Percentiles rank a stretch among this genome's conserved stretches.
Conservation (phyloP, 306 rosid species). For the Gleditsia sinensis region DNA sequence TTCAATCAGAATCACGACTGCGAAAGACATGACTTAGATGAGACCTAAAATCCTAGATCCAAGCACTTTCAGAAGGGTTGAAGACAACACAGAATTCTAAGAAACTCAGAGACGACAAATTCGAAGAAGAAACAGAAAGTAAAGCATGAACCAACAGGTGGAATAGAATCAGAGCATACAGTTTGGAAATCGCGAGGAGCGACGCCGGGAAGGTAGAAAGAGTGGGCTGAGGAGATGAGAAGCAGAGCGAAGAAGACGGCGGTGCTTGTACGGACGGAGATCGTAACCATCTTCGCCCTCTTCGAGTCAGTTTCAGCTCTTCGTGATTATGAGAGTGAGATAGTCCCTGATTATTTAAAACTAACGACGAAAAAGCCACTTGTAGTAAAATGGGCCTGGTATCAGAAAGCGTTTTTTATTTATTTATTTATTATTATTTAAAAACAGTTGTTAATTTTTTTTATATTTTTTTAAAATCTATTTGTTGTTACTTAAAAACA, state of each 20-base stretch:
- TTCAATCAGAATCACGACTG: neutral
- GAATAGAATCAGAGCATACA: conserved; percentile 29
- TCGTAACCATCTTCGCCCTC: conserved; percentile 35
- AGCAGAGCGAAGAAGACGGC: conserved; percentile 37
- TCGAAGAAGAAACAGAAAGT: neutral
- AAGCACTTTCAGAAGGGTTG: neutral
- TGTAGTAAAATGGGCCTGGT: no score
- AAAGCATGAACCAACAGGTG: neutral
- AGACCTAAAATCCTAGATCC: conserved; percentile 53
- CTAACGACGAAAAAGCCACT: neutral
- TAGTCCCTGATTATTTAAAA: neutral
- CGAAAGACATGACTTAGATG: conserved; percentile 34
- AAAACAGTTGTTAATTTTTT: no score
- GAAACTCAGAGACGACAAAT: neutral
- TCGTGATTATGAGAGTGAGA: neutral
- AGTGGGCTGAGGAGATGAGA: conserved; percentile 46
- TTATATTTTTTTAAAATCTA: no score
- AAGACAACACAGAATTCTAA: neutral
- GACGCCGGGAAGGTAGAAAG: conserved; percentile 80
- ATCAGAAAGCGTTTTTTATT: no score
- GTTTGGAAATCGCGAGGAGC: conserved; percentile 78
- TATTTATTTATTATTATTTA: no score
- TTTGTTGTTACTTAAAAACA: no score
- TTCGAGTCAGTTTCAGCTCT: neutral
- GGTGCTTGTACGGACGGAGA: conserved; percentile 22